Evolutionary conservation across 768 basidiomycete genomes (phyloP).

Genomic region (Kondoa malvinella): DNA sequence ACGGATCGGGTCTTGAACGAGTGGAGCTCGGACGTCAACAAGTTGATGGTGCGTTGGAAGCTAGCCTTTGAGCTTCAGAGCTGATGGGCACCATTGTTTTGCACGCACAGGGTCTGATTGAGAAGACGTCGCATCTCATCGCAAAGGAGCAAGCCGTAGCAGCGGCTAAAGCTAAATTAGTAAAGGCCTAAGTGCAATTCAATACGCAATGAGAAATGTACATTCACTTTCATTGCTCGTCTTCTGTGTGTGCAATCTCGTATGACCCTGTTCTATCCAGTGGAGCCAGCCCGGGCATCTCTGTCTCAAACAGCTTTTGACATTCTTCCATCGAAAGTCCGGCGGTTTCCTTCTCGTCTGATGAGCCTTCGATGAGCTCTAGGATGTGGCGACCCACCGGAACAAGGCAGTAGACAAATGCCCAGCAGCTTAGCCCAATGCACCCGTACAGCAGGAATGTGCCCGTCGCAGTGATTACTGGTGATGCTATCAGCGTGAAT

Average conservation of each 20-base stretch:
- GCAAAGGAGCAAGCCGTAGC: slow-evolving; percentile 31
- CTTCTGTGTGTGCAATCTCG: no score
- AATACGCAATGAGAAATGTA: no score
- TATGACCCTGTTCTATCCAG: no score
- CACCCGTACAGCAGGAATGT: slow-evolving; percentile 14
- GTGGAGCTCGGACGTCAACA: slow-evolving; percentile 94
- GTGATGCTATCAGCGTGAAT: background rate
- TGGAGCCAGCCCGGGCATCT: no score
- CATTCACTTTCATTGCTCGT: no score
- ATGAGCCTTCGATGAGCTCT: no score
- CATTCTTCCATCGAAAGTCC: background rate
- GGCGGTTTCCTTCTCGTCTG: no score
- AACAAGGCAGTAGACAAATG: slow-evolving; percentile 19
- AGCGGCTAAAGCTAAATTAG: slow-evolving; percentile 2
- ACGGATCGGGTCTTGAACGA: slow-evolving; percentile 93
- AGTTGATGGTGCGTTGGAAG: slow-evolving; percentile 42
- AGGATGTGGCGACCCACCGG: no score
- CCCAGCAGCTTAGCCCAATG: slow-evolving; percentile 10
- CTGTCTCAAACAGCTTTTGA: background rate
- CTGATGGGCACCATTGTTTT: background rate
- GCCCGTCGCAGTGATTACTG: slow-evolving; percentile 17
- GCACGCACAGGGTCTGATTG: slow-evolving; percentile 55
- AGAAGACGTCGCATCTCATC: slow-evolving; percentile 69
- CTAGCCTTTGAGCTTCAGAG: background rate
- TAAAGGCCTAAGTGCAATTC: background rate